Evolutionary conservation across 2,329 filamentous ascomycete species (phyloP).

Genomic region (Cercospora nicotianae): DNA sequence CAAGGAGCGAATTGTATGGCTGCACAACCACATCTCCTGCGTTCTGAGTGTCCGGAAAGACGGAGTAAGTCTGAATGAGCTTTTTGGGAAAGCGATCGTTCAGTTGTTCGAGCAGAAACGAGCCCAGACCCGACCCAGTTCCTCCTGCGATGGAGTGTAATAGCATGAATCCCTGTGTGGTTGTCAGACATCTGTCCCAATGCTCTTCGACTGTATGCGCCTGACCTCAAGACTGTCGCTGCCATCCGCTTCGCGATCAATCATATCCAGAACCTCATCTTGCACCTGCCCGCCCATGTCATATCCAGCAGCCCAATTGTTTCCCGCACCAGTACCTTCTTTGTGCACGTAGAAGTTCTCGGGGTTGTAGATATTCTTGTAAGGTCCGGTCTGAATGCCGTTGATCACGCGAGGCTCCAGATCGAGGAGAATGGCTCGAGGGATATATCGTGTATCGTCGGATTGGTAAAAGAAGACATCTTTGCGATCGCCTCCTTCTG

Average conservation of each 20-base stretch:
- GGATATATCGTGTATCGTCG: slow-evolving; percentile 97
- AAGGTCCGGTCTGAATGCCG: slow-evolving; percentile 86
- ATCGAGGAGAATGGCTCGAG: slow-evolving; percentile 90
- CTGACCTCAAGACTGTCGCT: slow-evolving; percentile 88
- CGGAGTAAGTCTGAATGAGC: slow-evolving; percentile 97
- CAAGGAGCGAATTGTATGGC: slow-evolving; percentile 93
- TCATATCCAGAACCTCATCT: slow-evolving; percentile 99
- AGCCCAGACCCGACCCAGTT: slow-evolving; percentile 92
- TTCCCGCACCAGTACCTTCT: slow-evolving; percentile 88
- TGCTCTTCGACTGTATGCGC: background rate
- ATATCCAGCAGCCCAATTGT: slow-evolving; percentile 98
- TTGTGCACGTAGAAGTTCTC: slow-evolving; percentile 98
- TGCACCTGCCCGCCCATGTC: slow-evolving; percentile 87
- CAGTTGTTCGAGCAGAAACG: slow-evolving; percentile 88
- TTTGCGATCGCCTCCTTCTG: slow-evolving; percentile 94
- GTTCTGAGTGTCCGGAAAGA: slow-evolving; percentile 91
- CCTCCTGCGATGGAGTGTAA: slow-evolving; percentile 97
- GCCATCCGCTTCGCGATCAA: slow-evolving; percentile 95
- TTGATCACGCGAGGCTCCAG: slow-evolving; percentile 93
- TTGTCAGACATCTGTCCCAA: slow-evolving; percentile 2
- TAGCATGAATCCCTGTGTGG: slow-evolving; percentile 84
- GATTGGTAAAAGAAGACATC: slow-evolving; percentile 99
- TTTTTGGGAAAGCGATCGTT: slow-evolving; percentile 99
- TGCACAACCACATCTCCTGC: slow-evolving; percentile 91
- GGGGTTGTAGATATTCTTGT: slow-evolving; percentile 98